phyloP scores from a whole-genome alignment of 352 stramenopile genomes.

The Peronospora farinosa region DNA sequence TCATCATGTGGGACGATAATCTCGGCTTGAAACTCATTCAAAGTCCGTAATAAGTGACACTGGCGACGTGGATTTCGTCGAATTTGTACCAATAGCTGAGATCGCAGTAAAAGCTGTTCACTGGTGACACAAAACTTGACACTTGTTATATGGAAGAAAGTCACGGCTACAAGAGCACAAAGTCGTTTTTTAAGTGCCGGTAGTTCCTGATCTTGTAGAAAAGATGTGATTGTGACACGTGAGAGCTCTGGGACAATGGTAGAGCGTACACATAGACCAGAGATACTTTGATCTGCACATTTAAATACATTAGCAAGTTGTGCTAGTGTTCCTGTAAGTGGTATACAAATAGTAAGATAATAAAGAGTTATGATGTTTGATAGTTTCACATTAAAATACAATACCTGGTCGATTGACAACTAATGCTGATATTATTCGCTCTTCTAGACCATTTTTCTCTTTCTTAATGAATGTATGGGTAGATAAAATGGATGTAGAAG shows the following conservation, averaged over 20 bases:
- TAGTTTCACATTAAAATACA: slow-evolving; percentile 1
- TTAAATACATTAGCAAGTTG: slow-evolving; percentile 67
- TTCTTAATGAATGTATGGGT: not conserved
- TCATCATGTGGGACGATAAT: slow-evolving; percentile 24
- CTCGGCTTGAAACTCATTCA: slow-evolving; percentile 34
- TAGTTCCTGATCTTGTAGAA: slow-evolving; percentile 48
- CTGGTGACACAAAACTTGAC: slow-evolving; percentile 55
- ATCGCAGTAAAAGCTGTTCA: slow-evolving; percentile 57
- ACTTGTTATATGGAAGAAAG: slow-evolving; percentile 76
- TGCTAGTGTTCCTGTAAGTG: slow-evolving; percentile 38
- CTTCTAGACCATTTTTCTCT: slow-evolving; percentile 21
- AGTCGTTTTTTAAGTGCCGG: slow-evolving; percentile 49
- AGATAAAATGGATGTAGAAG: not conserved
- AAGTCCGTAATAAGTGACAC: slow-evolving; percentile 26
- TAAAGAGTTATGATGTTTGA: not conserved
- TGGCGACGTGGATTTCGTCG: slow-evolving; percentile 17
- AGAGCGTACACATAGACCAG: slow-evolving; percentile 58
- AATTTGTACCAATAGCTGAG: slow-evolving; percentile 46
- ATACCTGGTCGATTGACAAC: slow-evolving; percentile 60
- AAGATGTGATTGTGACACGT: slow-evolving; percentile 67
- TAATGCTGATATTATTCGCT: slow-evolving; percentile 69
- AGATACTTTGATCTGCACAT: slow-evolving; percentile 70
- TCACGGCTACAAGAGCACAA: slow-evolving; percentile 55
- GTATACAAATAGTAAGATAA: not conserved
- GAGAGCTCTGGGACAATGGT: slow-evolving; percentile 72